Percentiles rank a stretch among this genome's conserved stretches.
Evolutionary conservation across 768 basidiomycete genomes (phyloP).

Genomic region (Lactarius tabidus): DNA sequence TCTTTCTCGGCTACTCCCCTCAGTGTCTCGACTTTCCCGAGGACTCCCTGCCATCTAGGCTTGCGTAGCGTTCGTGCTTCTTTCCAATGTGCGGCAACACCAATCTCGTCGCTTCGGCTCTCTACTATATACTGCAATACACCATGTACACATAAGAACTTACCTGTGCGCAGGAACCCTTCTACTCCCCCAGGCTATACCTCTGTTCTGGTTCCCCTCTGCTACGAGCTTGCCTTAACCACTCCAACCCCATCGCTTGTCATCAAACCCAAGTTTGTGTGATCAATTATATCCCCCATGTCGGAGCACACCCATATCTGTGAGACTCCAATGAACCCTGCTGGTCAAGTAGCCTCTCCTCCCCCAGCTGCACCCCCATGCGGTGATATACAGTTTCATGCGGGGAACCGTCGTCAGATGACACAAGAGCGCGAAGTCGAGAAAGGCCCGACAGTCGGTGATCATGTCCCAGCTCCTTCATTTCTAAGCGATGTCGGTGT

Average conservation of each 20-base stretch:
- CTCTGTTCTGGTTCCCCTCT: background rate
- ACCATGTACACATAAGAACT: too few species aligned
- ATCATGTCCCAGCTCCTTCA: constrained; percentile 13
- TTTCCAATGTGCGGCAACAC: background rate
- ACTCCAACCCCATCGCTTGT: too few species aligned
- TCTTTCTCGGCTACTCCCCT: background rate
- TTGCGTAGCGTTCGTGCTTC: too few species aligned
- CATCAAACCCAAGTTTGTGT: background rate
- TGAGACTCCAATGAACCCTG: background rate
- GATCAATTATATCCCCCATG: background rate
- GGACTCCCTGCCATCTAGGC: background rate
- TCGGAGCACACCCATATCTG: background rate
- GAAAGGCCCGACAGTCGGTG: background rate
- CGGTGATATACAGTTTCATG: background rate
- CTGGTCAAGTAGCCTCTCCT: background rate
- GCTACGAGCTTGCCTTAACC: too few species aligned
- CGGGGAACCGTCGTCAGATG: background rate
- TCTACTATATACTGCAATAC: too few species aligned
- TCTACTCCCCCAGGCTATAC: background rate
- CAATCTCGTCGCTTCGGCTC: too few species aligned
- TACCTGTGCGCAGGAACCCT: background rate
- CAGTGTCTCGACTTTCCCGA: background rate
- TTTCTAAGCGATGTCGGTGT: background rate
- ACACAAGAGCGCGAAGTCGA: background rate
- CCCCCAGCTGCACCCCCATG: background rate